These are phyloP conservation scores for Kluyveromyces sp. DNA, from an alignment of 1,139 yeast genomes.

Conservation along the genomic window DNA sequence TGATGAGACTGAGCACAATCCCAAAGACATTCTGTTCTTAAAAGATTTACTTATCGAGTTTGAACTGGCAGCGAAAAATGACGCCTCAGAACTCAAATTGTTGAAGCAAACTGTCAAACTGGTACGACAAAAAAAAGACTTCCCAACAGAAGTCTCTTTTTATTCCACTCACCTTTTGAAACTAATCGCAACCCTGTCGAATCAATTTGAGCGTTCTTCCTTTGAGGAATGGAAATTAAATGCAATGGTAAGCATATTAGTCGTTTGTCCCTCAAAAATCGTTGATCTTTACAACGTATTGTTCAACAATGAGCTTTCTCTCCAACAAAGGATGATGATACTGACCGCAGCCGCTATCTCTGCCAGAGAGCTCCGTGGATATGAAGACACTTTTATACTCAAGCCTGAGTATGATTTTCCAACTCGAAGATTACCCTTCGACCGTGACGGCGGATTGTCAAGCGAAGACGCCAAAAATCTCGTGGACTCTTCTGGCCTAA, in stretches of 20 bases:
- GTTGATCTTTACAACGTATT: constrained; percentile 39
- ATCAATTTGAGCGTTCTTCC: constrained; percentile 42
- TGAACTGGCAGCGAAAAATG: constrained; percentile 15
- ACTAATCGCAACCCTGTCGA: constrained; percentile 40
- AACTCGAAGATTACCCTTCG: constrained; percentile 30
- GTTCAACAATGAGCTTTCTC: constrained; percentile 55
- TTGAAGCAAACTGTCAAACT: constrained; percentile 29
- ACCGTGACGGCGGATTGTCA: too few relatives aligned
- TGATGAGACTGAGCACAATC: constrained; percentile 16
- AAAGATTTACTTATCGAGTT: constrained; percentile 32
- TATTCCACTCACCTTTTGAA: constrained; percentile 43
- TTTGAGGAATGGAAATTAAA: constrained; percentile 54
- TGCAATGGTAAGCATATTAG: constrained; percentile 50
- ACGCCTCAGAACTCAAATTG: constrained; percentile 17
- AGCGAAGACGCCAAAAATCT: too few relatives aligned
- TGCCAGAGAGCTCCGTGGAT: constrained; percentile 58
- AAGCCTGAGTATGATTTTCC: constrained; percentile 34
- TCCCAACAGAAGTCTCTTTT: constrained; percentile 34
- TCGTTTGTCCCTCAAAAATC: constrained; percentile 39
- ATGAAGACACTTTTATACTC: constrained; percentile 39
- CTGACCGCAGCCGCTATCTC: constrained; percentile 52
- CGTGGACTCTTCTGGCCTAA: constrained; percentile 11
- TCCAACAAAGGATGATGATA: constrained; percentile 57
- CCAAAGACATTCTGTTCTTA: constrained; percentile 27
- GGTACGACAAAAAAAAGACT: constrained; percentile 33